Conservation (phyloP, 2,329 filamentous ascomycete species). For the Calonectria honghensis region DNA sequence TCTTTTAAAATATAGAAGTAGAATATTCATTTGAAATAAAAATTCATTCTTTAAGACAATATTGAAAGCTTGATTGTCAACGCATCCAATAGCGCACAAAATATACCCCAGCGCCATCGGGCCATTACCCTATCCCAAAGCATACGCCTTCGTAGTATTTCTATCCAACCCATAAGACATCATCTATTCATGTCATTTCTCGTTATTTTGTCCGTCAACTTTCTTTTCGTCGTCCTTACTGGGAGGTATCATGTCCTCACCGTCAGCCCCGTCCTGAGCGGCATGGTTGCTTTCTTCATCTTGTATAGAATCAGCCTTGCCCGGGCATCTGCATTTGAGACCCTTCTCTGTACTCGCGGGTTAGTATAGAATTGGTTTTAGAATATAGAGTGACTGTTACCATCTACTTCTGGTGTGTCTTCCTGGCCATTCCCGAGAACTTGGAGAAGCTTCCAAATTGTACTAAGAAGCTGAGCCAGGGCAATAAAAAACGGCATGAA, state of each 20-base stretch:
- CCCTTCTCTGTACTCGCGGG: not conserved
- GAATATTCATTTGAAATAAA: not conserved
- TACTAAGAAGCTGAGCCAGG: constrained; percentile 1
- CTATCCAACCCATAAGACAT: constrained; percentile 1
- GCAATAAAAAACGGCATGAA: constrained; percentile 19
- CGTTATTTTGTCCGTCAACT: not conserved
- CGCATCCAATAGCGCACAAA: not conserved
- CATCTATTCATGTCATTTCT: not conserved
- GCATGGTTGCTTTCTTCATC: not conserved
- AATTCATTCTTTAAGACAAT: not conserved
- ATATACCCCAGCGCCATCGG: not conserved
- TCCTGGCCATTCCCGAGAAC: not conserved
- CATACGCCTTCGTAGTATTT: not conserved
- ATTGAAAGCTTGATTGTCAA: not conserved
- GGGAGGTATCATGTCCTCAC: too few relatives aligned
- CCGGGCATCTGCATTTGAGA: not conserved
- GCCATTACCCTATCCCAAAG: not conserved
- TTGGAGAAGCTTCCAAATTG: constrained; percentile 14
- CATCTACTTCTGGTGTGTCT: not conserved
- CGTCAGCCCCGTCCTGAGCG: too few relatives aligned
- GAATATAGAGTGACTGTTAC: not conserved
- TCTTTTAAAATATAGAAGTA: too few relatives aligned
- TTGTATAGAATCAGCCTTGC: too few relatives aligned
- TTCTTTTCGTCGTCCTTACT: not conserved
- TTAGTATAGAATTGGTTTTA: not conserved